phyloP scores from a whole-genome alignment of 441 rosid species.

The Mallotus japonicus region DNA sequence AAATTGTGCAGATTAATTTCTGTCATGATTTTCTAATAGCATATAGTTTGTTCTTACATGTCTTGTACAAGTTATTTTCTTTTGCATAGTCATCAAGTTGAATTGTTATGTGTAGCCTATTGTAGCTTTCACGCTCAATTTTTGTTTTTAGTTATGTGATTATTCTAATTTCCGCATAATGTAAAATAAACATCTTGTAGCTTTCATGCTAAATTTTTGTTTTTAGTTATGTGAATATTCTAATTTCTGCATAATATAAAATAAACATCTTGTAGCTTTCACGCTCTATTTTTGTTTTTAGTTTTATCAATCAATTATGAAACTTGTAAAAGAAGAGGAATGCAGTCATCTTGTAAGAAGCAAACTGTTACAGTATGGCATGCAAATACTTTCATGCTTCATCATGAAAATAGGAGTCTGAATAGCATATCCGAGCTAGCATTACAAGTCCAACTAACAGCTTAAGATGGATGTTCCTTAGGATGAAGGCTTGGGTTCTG shows the following conservation, averaged over 20 bases:
- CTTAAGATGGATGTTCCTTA: too few relatives aligned
- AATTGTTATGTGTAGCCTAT: neutral
- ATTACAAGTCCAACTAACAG: too few relatives aligned
- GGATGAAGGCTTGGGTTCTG: too few relatives aligned
- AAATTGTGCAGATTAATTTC: neutral
- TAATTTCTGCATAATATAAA: neutral
- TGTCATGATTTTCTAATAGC: neutral
- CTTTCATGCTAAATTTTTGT: neutral
- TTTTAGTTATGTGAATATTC: neutral
- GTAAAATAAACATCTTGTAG: neutral
- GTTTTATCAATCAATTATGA: neutral
- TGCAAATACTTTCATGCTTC: too few relatives aligned
- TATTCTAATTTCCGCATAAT: neutral
- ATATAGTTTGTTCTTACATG: neutral
- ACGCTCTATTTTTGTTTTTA: neutral
- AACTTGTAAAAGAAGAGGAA: too few relatives aligned
- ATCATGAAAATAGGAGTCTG: too few relatives aligned
- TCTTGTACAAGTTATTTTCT: neutral
- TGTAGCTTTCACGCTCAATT: neutral
- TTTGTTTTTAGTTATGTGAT: neutral
- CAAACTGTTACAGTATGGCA: too few relatives aligned
- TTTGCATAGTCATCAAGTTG: conserved; percentile 1
- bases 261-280: neutral
- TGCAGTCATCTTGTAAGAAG: too few relatives aligned
- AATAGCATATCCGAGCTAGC: too few relatives aligned